Percentiles rank a stretch among this genome's conserved stretches.
Evolutionary conservation across 805 yeast genomes (phyloP).

Genomic region (Starmerella roubikii): DNA sequence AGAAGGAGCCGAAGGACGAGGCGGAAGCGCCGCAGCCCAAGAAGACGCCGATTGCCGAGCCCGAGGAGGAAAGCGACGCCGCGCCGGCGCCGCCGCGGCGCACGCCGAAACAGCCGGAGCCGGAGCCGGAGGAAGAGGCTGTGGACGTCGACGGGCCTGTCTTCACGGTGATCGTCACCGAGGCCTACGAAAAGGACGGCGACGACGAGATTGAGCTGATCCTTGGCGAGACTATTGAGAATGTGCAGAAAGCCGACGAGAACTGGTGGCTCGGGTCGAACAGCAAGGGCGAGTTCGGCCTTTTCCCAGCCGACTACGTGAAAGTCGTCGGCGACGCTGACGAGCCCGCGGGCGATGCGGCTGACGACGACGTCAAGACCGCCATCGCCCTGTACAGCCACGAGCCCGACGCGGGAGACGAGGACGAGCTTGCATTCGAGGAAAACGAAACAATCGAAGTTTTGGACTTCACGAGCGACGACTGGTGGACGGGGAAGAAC

Average conservation of each 20-base stretch:
- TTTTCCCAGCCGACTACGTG: slow-evolving; percentile 89
- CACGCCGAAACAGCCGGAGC: slow-evolving; percentile 6
- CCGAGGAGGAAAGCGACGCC: neutral
- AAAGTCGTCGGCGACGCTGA: slow-evolving; percentile 19
- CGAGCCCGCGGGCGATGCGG: slow-evolving; percentile 6
- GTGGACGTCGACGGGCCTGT: slow-evolving; percentile 11
- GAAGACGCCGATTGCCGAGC: slow-evolving; percentile 3
- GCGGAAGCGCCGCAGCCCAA: slow-evolving; percentile 8
- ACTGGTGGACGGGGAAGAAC: slow-evolving; percentile 92
- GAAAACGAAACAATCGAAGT: slow-evolving; percentile 74
- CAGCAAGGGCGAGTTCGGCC: slow-evolving; percentile 57
- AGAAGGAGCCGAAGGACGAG: slow-evolving; percentile 7
- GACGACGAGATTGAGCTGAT: slow-evolving; percentile 57
- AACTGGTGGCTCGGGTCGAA: slow-evolving; percentile 90
- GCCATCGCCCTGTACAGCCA: slow-evolving; percentile 67
- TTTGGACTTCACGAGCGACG: slow-evolving; percentile 81
- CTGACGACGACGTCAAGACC: slow-evolving; percentile 26
- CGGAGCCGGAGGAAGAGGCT: slow-evolving; percentile 13
- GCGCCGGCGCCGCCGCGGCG: slow-evolving; percentile 5
- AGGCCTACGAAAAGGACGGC: slow-evolving; percentile 55
- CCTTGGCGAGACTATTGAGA: slow-evolving; percentile 55
- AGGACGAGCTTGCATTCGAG: slow-evolving; percentile 71
- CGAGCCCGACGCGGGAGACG: slow-evolving; percentile 89
- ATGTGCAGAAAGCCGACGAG: slow-evolving; percentile 56
- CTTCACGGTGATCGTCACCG: slow-evolving; percentile 50